Conservation (phyloP, 2,329 filamentous ascomycete species). For the Cladosporium sp. region DNA sequence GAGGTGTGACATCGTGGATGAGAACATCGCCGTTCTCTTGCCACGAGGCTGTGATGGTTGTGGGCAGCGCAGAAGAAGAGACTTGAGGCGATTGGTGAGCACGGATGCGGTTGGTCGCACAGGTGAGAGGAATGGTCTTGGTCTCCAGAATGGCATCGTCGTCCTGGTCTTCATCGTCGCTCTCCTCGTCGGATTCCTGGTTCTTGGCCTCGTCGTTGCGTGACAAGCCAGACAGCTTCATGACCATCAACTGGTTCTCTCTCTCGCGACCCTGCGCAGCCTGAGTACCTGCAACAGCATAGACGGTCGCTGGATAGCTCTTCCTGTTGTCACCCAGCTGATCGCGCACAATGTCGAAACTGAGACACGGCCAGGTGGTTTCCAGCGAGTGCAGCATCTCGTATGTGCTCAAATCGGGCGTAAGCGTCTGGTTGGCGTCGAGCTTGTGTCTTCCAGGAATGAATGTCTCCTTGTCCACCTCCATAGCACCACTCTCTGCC, state of each 20-base stretch:
- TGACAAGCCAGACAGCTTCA: conserved; percentile 91
- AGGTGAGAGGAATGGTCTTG: conserved; percentile 77
- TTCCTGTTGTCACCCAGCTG: conserved; percentile 81
- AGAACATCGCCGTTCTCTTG: conserved; percentile 83
- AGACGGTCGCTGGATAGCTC: conserved; percentile 92
- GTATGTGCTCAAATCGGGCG: conserved; percentile 90
- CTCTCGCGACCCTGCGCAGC: conserved; percentile 68
- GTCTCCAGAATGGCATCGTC: conserved; percentile 89
- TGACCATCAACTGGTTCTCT: conserved; percentile 91
- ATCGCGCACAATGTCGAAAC: conserved; percentile 88
- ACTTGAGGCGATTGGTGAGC: conserved; percentile 72
- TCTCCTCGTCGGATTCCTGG: conserved; percentile 64
- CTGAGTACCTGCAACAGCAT: conserved; percentile 91
- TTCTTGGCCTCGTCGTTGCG: conserved; percentile 73
- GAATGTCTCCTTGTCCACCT: conserved; percentile 89
- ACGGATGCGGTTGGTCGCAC: conserved; percentile 91
- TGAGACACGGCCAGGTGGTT: conserved; percentile 94
- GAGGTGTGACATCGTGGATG: conserved; percentile 90
- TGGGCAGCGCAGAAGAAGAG: conserved; percentile 67
- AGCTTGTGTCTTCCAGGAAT: conserved; percentile 92
- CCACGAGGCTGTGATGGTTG: conserved; percentile 85
- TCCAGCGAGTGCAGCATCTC: conserved; percentile 95
- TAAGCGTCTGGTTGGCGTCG: conserved; percentile 82
- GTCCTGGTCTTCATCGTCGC: conserved; percentile 67
- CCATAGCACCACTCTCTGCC: conserved; percentile 73